Percentiles rank a stretch among this genome's conserved stretches.
These are phyloP conservation scores for Elasticomyces elasticus DNA, from an alignment of 495 filamentous ascomycete species.

Conservation along the genomic window DNA sequence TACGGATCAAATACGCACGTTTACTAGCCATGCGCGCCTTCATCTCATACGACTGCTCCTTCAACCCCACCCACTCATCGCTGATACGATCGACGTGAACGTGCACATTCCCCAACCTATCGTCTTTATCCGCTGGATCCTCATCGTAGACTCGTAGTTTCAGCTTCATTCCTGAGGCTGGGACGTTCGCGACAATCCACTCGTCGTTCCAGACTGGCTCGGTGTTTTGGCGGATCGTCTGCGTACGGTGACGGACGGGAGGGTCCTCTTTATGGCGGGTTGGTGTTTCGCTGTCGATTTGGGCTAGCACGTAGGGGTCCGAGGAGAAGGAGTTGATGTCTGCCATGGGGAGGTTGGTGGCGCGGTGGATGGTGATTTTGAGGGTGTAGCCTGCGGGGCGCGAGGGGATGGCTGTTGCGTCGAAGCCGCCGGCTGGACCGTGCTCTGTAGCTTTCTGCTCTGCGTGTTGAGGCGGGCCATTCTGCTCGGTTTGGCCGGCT, in stretches of 20 bases:
- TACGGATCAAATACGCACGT: conserved; percentile 64
- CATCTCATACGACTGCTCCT: conserved; percentile 55
- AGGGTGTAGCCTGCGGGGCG: conserved; percentile 67
- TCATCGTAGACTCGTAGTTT: conserved; percentile 83
- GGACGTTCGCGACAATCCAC: conserved; percentile 83
- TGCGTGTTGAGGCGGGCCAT: conserved; percentile 15
- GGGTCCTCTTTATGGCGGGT: conserved; percentile 74
- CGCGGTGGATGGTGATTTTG: conserved; percentile 74
- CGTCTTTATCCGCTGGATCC: conserved; percentile 76
- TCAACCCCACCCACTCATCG: conserved; percentile 58
- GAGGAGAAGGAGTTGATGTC: conserved; percentile 69
- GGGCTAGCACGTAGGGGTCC: conserved; percentile 72
- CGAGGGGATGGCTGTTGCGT: conserved; percentile 64
- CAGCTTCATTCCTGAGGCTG: conserved; percentile 62
- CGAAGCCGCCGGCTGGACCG: conserved; percentile 64
- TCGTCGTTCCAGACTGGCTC: conserved; percentile 73
- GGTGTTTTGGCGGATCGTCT: conserved; percentile 56
- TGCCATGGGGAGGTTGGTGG: conserved; percentile 66
- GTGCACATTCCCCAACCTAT: conserved; percentile 74
- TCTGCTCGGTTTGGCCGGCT: not conserved
- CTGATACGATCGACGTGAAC: conserved; percentile 48
- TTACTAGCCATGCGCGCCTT: conserved; percentile 80
- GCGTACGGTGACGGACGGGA: conserved; percentile 58
- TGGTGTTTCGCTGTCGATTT: conserved; percentile 51
- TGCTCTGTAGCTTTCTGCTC: no score